These are phyloP conservation scores for Agaricus bisporus DNA, from an alignment of 768 basidiomycete species.

Conservation along the genomic window DNA sequence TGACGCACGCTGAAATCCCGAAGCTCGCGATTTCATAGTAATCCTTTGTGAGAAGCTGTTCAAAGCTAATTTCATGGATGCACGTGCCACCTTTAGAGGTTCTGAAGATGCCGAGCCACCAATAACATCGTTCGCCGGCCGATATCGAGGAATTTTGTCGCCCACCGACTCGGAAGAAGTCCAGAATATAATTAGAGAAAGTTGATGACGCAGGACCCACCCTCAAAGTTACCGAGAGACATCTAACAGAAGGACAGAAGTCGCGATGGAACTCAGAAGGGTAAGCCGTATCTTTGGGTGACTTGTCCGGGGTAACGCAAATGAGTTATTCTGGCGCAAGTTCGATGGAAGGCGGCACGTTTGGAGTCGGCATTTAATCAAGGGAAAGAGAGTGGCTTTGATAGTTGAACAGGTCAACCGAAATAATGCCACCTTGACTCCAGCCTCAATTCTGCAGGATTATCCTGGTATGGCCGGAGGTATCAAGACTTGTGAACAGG, in stretches of 20 bases:
- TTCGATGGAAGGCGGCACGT: neutral
- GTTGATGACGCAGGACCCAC: neutral
- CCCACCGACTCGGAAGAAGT: neutral
- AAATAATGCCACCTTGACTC: no score
- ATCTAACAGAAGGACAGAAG: neutral
- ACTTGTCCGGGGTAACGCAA: neutral
- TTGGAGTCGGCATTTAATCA: neutral
- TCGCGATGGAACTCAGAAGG: neutral
- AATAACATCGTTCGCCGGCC: neutral
- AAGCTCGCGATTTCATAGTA: neutral
- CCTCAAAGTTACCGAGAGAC: neutral
- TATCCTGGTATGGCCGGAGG: no score
- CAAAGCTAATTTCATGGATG: neutral
- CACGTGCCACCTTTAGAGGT: neutral
- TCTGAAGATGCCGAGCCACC: neutral
- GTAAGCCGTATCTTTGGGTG: neutral
- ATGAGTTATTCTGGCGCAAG: neutral
- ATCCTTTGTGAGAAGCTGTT: neutral
- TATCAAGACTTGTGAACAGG: no score
- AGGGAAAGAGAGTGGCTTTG: no score
- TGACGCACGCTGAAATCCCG: neutral
- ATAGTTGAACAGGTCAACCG: no score
- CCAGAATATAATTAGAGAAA: neutral
- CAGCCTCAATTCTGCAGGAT: no score
- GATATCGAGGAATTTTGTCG: neutral